Conservation (phyloP, 345 rosid genomes). For the sweet orange (Citrus sinensis) region DNA sequence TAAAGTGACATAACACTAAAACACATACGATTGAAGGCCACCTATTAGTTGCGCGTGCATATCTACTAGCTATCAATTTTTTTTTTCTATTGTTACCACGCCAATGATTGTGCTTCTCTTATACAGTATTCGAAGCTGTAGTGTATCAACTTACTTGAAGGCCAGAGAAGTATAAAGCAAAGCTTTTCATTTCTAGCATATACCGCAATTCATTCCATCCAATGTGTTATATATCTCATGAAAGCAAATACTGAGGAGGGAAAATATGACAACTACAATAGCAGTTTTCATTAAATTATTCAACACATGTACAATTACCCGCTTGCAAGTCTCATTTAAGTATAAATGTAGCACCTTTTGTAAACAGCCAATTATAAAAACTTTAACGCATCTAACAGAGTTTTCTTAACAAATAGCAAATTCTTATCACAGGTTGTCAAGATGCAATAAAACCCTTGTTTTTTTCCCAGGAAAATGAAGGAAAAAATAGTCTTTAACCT, state of each 20-base stretch:
- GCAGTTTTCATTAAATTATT: background rate
- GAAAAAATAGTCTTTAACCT: background rate
- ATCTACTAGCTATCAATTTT: background rate
- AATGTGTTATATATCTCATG: background rate
- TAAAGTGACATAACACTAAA: no score
- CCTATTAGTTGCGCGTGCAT: background rate
- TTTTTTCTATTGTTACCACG: background rate
- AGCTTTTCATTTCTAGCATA: background rate
- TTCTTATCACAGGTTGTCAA: background rate
- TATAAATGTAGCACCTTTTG: background rate
- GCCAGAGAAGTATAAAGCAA: background rate
- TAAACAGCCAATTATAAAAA: background rate
- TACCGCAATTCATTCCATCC: background rate
- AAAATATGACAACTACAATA: background rate
- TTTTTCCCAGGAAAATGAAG: background rate
- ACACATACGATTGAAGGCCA: no score
- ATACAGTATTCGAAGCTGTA: no score
- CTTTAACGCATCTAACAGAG: background rate
- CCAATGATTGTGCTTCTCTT: background rate
- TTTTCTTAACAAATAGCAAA: background rate
- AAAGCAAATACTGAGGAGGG: background rate
- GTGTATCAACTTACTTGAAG: background rate
- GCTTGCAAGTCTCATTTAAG: background rate
- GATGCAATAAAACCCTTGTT: background rate
- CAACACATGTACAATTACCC: background rate